Conservation (phyloP, 495 filamentous ascomycete species). For the Penicillium maclennaniae region DNA sequence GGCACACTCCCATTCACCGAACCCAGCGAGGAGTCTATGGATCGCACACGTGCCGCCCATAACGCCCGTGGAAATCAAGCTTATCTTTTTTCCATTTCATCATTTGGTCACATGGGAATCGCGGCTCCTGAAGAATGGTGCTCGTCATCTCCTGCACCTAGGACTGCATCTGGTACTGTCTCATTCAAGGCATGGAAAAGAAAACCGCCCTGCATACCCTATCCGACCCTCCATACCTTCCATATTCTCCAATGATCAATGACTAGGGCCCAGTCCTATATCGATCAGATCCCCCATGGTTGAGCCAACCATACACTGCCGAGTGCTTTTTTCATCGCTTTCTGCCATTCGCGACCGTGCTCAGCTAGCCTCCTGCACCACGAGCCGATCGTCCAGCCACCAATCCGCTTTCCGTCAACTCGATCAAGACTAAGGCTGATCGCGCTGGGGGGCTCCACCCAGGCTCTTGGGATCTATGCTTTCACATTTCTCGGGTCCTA, state of each 20-base stretch:
- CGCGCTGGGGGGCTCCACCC: conserved; percentile 2
- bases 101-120: not conserved
- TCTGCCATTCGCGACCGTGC: conserved; percentile 14
- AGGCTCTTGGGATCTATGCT: conserved; percentile 20
- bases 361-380: conserved; percentile 26
- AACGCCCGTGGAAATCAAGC: not conserved
- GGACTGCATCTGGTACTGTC: conserved; percentile 7
- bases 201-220: conserved; percentile 20
- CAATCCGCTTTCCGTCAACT: conserved; percentile 16
- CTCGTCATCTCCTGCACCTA: conserved; percentile 9
- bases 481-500: not conserved
- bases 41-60: not conserved
- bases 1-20: too few relatives aligned
- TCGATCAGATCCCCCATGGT: conserved; percentile 1
- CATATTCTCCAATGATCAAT: conserved; percentile 2
- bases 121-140: not conserved
- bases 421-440: conserved; percentile 4
- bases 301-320: conserved; percentile 16
- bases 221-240: too few relatives aligned
- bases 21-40: too few relatives aligned
- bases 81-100: not conserved
- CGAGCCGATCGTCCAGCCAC: conserved; percentile 27
- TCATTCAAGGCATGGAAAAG: conserved; percentile 7
- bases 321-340: conserved; percentile 10
- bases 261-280: too few relatives aligned